Evolutionary conservation across 768 basidiomycete species (phyloP), one percentile per base, ranked within the genome.

Genomic region (Rhodosporidiobolus odoratus): DNA sequence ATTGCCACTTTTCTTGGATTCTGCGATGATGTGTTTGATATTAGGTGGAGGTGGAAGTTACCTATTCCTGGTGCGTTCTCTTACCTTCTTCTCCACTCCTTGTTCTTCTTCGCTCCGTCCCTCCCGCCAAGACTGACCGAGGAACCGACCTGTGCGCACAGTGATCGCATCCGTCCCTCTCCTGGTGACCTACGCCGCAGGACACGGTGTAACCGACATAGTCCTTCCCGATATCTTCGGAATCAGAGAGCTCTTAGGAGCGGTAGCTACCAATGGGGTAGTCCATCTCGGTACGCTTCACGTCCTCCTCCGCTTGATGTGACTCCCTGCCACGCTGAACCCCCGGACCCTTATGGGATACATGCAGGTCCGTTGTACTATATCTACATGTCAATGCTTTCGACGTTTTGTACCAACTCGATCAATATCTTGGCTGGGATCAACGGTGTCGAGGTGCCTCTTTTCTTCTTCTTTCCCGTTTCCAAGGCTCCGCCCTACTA

Each of bases 371-470:
- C 92, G 0, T 80, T 98, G 7, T 98, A 98, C 80, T 99, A 98
- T 79, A 68, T 94, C 62, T 99, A 98, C 82, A 97, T 99, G 91
- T 86, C 92, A 8, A 81, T 98, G 38, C 83, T 99, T 25, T 97
- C 94, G 40, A 98, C 93, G 0, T 99, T 98, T 80, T 87, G 91
- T 64, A 97, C 95, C 25, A 99, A 99, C 81, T 90, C 90, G 79
- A 96, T 98, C 84, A 99, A 99, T 80, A 98, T 99, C 75, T 87
- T 98, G 25, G 96, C 96, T 17, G 96, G 95, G 15, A 90, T 97
- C 74, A 98, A 99, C 78, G 96, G 95, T 17, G 88, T 95, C 8
- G 96, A 99, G 83, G 77, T 77, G 15, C 15, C 40, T 38, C n/a
- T 40, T 16, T n/a, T 27, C 37, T 27, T 17, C 38, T 8, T n/a